Evolutionary conservation across 208 protist species (phyloP).

Genomic region (Zelonia costaricensis): DNA sequence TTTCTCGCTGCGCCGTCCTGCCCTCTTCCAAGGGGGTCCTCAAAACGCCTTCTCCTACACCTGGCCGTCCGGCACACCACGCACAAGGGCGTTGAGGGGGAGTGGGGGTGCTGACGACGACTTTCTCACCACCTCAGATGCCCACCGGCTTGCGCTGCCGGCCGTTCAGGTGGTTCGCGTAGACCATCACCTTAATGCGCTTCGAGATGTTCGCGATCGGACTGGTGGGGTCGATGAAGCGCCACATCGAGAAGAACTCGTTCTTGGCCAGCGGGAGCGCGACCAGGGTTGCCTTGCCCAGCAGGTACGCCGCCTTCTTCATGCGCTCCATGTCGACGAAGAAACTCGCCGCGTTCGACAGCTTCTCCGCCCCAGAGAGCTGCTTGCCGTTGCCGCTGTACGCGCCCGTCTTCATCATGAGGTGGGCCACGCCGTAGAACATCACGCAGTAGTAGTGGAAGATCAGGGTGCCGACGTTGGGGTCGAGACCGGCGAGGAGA

Average conservation of each 20-base stretch:
- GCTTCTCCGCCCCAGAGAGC: slow-evolving; percentile 32
- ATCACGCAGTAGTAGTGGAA: slow-evolving; percentile 90
- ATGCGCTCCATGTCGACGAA: slow-evolving; percentile 62
- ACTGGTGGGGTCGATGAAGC: slow-evolving; percentile 81
- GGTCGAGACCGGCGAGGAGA: slow-evolving; percentile 79
- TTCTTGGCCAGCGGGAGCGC: slow-evolving; percentile 59
- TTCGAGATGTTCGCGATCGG: slow-evolving; percentile 59
- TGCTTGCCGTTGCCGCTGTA: slow-evolving; percentile 28
- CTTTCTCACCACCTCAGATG: slow-evolving; percentile 34
- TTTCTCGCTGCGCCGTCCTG: no score
- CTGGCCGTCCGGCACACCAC: no score
- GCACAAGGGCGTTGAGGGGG: neutral
- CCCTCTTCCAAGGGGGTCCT: no score
- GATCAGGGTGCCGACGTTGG: slow-evolving; percentile 62
- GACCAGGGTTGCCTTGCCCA: slow-evolving; percentile 57
- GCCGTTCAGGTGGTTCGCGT: slow-evolving; percentile 47
- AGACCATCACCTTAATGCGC: slow-evolving; percentile 61
- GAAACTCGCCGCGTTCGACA: slow-evolving; percentile 55
- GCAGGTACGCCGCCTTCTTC: slow-evolving; percentile 51
- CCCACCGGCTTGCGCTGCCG: slow-evolving; percentile 82
- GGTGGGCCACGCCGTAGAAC: slow-evolving; percentile 50
- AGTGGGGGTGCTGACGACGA: neutral
- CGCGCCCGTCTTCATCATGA: slow-evolving; percentile 49
- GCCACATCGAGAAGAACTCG: slow-evolving; percentile 87
- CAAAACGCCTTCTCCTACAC: no score